These are phyloP conservation scores for Pyrenochaeta sp. DNA, from an alignment of 2,329 filamentous ascomycete genomes.

Conservation along the genomic window DNA sequence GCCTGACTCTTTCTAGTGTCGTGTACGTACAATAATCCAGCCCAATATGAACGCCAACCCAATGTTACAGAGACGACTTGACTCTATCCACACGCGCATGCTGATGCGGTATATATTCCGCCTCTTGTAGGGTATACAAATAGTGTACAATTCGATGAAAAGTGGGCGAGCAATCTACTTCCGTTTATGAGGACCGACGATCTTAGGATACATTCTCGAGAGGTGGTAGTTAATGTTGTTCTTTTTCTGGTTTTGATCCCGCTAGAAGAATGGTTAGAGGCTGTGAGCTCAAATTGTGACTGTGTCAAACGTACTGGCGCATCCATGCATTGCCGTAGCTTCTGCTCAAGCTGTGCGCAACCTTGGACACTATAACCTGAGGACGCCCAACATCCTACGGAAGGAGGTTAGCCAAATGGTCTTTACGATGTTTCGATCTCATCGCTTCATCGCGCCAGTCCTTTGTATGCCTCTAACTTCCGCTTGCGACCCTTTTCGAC, in stretches of 20 bases:
- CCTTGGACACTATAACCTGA: conserved; percentile 72
- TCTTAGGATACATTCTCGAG: conserved; percentile 75
- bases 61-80: conserved; percentile 24
- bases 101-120: conserved; percentile 15
- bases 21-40: conserved; percentile 22
- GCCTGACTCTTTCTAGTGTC: conserved; percentile 11
- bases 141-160: conserved; percentile 33
- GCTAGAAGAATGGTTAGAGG: conserved; percentile 53
- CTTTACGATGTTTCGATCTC: conserved; percentile 1
- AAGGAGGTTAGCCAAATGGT: conserved; percentile 25
- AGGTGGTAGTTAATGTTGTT: conserved; percentile 94
- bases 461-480: not conserved
- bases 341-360: conserved; percentile 67
- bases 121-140: conserved; percentile 29
- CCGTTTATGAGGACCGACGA: conserved; percentile 75
- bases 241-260: conserved; percentile 66
- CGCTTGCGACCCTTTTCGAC: not conserved
- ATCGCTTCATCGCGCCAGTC: conserved; percentile 1
- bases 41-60: conserved; percentile 25
- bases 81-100: conserved; percentile 29
- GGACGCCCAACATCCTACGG: conserved; percentile 82
- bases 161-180: conserved; percentile 51
- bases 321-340: conserved; percentile 79
- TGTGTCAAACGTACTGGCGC: conserved; percentile 65
- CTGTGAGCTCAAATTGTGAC: not conserved